Evolutionary conservation across 495 filamentous ascomycete species (phyloP).

Genomic region (Penicillium psychrofluorescens): DNA sequence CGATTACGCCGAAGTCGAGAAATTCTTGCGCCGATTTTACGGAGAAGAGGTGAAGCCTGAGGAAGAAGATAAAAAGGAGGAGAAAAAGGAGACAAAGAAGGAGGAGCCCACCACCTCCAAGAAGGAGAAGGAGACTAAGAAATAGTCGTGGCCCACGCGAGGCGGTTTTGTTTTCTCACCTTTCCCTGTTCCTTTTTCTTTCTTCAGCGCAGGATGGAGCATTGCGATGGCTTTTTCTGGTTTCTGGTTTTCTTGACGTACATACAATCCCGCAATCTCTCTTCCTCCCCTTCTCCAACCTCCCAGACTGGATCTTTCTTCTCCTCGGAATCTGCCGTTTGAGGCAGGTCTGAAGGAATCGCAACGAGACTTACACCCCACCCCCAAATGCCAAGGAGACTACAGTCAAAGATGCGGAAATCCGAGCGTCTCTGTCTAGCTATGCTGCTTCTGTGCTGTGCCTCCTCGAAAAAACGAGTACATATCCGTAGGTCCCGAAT

Average conservation of each 20-base stretch:
- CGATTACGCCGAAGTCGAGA: slow-evolving; percentile 72
- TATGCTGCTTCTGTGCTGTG: slow-evolving; percentile 1
- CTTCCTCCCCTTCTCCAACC: not conserved
- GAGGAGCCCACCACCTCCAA: slow-evolving; percentile 1
- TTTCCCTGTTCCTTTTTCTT: slow-evolving; percentile 13
- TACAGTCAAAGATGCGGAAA: slow-evolving; percentile 10
- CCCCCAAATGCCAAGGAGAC: slow-evolving; percentile 1
- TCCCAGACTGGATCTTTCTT: not conserved
- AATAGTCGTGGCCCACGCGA: slow-evolving; percentile 3
- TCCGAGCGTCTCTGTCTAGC: slow-evolving; percentile 9
- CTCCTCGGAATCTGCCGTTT: not conserved
- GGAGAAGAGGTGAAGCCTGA: slow-evolving; percentile 29
- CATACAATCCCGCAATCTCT: slow-evolving; percentile 7
- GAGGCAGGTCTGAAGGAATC: not conserved
- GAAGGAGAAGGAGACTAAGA: slow-evolving; percentile 7
- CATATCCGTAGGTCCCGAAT: no score
- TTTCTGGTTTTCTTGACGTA: slow-evolving; percentile 8
- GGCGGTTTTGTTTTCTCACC: slow-evolving; percentile 5
- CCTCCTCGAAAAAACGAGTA: not conserved
- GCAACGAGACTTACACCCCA: not conserved
- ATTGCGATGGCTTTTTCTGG: slow-evolving; percentile 12
- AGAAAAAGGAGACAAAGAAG: slow-evolving; percentile 8
- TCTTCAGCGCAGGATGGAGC: slow-evolving; percentile 26
- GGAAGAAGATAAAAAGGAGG: slow-evolving; percentile 8
- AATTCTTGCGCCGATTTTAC: slow-evolving; percentile 66